Evolutionary conservation across 2,329 filamentous ascomycete genomes (phyloP).

Genomic region (Monosporascus sp.): DNA sequence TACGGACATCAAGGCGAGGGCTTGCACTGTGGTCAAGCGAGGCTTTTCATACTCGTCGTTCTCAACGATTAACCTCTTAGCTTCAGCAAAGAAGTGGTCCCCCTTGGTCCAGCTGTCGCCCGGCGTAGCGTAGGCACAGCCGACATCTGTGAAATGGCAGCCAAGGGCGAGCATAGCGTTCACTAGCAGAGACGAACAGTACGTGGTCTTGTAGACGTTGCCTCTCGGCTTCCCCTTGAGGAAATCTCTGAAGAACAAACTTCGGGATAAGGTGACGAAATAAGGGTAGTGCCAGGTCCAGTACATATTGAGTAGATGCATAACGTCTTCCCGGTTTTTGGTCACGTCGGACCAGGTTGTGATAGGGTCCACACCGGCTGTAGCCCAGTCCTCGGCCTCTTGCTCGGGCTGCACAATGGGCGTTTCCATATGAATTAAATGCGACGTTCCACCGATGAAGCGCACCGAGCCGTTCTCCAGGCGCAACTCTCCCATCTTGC

Average conservation of each 20-base stretch:
- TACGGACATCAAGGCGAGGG: constrained; percentile 91
- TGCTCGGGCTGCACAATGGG: constrained; percentile 36
- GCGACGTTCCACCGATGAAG: constrained; percentile 91
- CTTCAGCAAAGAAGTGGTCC: constrained; percentile 93
- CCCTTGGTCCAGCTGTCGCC: constrained; percentile 81
- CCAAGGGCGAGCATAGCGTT: constrained; percentile 91
- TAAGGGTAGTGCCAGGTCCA: constrained; percentile 98
- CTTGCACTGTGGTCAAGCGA: constrained; percentile 84
- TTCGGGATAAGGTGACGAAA: constrained; percentile 85
- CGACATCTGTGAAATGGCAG: constrained; percentile 81
- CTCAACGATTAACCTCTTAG: constrained; percentile 81
- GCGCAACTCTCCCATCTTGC: constrained; percentile 88
- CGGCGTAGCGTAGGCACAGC: constrained; percentile 64
- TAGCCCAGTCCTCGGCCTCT: constrained; percentile 41
- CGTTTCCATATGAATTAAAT: constrained; percentile 74
- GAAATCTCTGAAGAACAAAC: constrained; percentile 83
- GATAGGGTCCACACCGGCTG: constrained; percentile 60
- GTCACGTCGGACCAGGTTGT: constrained; percentile 87
- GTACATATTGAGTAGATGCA: constrained; percentile 93
- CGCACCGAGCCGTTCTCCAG: constrained; percentile 83
- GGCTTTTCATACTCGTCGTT: constrained; percentile 92
- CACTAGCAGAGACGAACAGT: constrained; percentile 85
- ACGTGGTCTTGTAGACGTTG: constrained; percentile 52
- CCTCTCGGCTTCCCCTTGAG: constrained; percentile 59
- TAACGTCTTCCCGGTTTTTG: constrained; percentile 69